phyloP scores from a whole-genome alignment of 257 asterid species.

The Nicotiana obtusifolia region DNA sequence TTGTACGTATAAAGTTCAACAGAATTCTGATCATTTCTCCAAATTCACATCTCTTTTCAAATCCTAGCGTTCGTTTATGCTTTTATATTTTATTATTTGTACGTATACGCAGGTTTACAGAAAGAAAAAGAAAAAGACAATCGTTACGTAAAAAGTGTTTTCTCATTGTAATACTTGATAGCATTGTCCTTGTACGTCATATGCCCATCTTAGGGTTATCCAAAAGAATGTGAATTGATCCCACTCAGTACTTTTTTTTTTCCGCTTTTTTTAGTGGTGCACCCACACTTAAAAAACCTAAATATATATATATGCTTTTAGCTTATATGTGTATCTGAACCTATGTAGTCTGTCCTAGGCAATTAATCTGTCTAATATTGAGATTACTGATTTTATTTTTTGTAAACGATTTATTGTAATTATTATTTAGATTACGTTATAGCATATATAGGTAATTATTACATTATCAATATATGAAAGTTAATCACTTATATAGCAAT shows the following conservation, averaged over 20 bases:
- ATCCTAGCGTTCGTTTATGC: neutral
- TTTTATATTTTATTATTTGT: neutral
- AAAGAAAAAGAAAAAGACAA: neutral
- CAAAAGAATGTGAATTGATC: no score
- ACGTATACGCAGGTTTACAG: neutral
- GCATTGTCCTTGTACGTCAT: neutral
- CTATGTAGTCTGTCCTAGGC: no score
- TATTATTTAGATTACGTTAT: neutral
- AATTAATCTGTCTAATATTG: no score
- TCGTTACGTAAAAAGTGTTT: neutral
- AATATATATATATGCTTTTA: no score
- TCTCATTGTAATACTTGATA: neutral
- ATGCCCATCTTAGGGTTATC: neutral
- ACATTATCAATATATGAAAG: neutral
- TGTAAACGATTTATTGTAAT: neutral
- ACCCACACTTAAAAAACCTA: no score
- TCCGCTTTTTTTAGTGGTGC: no score
- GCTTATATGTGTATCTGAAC: no score
- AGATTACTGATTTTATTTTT: neutral
- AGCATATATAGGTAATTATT: neutral
- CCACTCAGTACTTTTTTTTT: no score
- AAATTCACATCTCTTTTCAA: neutral
- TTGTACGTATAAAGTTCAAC: slow-evolving; percentile 1
- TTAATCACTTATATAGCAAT: neutral
- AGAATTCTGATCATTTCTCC: neutral